Evolutionary conservation across 2,329 filamentous ascomycete genomes (phyloP).

Genomic region (Fusarium sulawesiense): DNA sequence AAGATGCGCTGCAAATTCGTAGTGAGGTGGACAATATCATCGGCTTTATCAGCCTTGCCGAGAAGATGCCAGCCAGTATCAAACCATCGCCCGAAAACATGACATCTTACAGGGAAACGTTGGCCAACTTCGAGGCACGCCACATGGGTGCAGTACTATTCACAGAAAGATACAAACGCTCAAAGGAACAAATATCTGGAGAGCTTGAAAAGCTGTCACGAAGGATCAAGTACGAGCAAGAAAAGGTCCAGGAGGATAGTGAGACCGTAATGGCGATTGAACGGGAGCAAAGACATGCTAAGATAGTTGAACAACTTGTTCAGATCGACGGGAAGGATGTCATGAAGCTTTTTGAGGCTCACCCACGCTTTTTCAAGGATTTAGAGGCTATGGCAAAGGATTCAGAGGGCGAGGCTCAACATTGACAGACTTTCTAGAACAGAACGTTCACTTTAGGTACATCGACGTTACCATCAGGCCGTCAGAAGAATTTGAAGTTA

Average conservation of each 20-base stretch:
- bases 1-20: neutral
- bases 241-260: neutral
- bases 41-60: neutral
- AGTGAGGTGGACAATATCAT: neutral
- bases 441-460: neutral
- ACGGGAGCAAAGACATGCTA: neutral
- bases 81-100: neutral
- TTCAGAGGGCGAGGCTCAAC: neutral
- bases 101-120: neutral
- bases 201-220: neutral
- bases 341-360: neutral
- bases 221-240: neutral
- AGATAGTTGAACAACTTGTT: neutral
- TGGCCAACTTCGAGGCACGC: too few relatives aligned
- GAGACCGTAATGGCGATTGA: neutral
- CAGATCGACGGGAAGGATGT: neutral
- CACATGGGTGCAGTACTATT: too few relatives aligned
- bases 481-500: neutral
- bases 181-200: neutral
- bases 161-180: neutral
- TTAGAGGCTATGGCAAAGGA: neutral
- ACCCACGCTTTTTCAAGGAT: neutral
- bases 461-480: too few relatives aligned
- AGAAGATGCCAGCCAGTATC: neutral
- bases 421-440: neutral